These are phyloP conservation scores for Imleria badia DNA, from an alignment of 768 basidiomycete species.

Conservation along the genomic window DNA sequence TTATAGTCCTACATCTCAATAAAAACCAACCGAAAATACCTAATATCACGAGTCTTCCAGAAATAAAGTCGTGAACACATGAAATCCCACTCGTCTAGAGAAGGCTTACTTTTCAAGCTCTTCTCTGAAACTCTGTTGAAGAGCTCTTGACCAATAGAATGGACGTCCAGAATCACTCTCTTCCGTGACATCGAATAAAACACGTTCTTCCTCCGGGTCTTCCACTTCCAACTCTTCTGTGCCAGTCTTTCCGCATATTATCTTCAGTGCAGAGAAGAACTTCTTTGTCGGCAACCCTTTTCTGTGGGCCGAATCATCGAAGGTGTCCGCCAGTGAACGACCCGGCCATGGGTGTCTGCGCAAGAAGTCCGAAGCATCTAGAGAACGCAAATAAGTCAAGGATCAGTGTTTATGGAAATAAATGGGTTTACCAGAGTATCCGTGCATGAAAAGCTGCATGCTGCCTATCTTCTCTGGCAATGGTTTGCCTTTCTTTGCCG, in stretches of 20 bases:
- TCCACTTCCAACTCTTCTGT: slow-evolving; percentile 70
- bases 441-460: slow-evolving; percentile 86
- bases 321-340: slow-evolving; percentile 79
- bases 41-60: slow-evolving; percentile 72
- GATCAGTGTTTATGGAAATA: background rate
- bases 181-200: slow-evolving; percentile 66
- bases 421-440: slow-evolving; percentile 59
- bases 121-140: slow-evolving; percentile 82
- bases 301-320: slow-evolving; percentile 80
- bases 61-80: slow-evolving; percentile 10
- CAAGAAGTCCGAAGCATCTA: slow-evolving; percentile 87
- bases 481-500: slow-evolving; percentile 77
- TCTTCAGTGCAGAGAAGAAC: slow-evolving; percentile 63
- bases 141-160: slow-evolving; percentile 79
- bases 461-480: slow-evolving; percentile 89
- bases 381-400: background rate
- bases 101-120: slow-evolving; percentile 79
- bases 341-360: slow-evolving; percentile 88
- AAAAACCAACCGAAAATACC: slow-evolving; percentile 39
- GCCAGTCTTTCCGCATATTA: slow-evolving; percentile 85
- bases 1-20: slow-evolving; percentile 3
- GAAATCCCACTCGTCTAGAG: background rate
- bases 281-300: slow-evolving; percentile 69
- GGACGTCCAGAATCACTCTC: slow-evolving; percentile 52
- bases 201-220: slow-evolving; percentile 74